Evolutionary conservation across 2,329 filamentous ascomycete genomes (phyloP), one percentile per base, ranked within the genome.

Genomic region (Diaporthe humulicola): DNA sequence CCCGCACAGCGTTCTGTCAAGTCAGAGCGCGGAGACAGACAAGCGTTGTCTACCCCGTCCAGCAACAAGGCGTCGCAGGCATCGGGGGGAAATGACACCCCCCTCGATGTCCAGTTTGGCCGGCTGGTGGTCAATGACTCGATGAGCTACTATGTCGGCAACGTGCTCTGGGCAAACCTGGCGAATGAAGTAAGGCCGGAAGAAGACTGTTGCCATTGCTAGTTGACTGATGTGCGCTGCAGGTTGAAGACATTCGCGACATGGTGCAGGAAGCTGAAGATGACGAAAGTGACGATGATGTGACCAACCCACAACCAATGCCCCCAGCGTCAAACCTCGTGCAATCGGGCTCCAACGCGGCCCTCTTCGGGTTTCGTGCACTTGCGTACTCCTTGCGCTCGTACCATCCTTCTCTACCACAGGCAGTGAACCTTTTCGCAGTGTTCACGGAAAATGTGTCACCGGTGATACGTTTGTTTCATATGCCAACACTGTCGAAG

Each of bases 381-480:
- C 40, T 80, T 8, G 77, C 78, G 10, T 76, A 79, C 69, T 81
- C 79, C 30, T 72, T 81, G 17, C 73, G 73, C 25, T 73, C 77
- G 10, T 77, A 78, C 10, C 79, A 81, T 56, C 80, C 80, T 4
- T 50, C 77, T 1, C 61, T 79, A 10, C 72, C 79, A n/a, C 71
- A 79, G 30, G 78, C 78, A 3, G 77, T 80, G 7, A 60, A 74
- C 64, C 74, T 80, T 14, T 80, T 79, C 58, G 71, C 77, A 10
- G 45, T 75, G 2, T 82, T 82, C 69, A 77, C 70, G 10, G 79
- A 81, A 7, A 80, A 79, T 36, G 79, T 82, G 4, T 71, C 75
- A 17, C 79, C 80, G 5, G 25, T 82, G 12, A 77, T 80, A 6
- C 78, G 75, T 61, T 79, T 81, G 30, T 83, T 81, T 67, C 82